Base-by-base conservation (phyloP, 1,284 basidiomycete species). In the Microbotryomycetes sp. region DNA sequence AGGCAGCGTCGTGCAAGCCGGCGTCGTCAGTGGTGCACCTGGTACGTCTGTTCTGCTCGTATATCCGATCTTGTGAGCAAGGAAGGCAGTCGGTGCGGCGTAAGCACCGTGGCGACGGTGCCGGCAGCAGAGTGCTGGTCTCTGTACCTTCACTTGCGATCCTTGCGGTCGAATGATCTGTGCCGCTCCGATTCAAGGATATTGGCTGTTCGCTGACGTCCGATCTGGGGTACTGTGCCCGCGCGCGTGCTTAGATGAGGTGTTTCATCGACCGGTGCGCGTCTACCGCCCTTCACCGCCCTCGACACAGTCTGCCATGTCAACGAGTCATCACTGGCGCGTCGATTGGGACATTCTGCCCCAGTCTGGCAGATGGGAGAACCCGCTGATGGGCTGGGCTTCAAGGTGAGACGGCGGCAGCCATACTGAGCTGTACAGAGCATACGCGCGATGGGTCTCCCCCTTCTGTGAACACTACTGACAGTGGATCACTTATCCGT, bases 341-440 rank as follows among this genome's bases (percentile, higher is more conserved):
- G 85, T 98, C 72, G 94, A 98, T 77, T 98, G 87, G 80, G 94
- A 98, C 72, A 86, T 86, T 61, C 79, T 97, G 21, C 85, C 85
- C 67, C 91, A 92, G 48, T 85, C 83, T 31, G 92, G 89, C 15
- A 82, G 94, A 63, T 98, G 94, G 94, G 92, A 97, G 81, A 97
- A 97, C 75, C 91, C 91, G n/a, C 77, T 98, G 71, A 98, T 98
- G 89, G 94, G 94, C 59, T 98, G 85, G 83, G 92, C 92, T 1
- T 77, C 89, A 86, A 59, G 59, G 66, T 62, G 31, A 50, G 61
- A 64, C 23, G 35, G 23, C 16, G 24, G 45, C 21, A 31, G 35
- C 18, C 24, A 47, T 9, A 47, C 13, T 4, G 15, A 15, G 15
- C 18, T 15, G 16, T 18, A 16, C 51, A 18, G 11, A 5, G 23